These are phyloP conservation scores for Sporothrix humicola DNA, from an alignment of 2,329 filamentous ascomycete species.

Conservation along the genomic window DNA sequence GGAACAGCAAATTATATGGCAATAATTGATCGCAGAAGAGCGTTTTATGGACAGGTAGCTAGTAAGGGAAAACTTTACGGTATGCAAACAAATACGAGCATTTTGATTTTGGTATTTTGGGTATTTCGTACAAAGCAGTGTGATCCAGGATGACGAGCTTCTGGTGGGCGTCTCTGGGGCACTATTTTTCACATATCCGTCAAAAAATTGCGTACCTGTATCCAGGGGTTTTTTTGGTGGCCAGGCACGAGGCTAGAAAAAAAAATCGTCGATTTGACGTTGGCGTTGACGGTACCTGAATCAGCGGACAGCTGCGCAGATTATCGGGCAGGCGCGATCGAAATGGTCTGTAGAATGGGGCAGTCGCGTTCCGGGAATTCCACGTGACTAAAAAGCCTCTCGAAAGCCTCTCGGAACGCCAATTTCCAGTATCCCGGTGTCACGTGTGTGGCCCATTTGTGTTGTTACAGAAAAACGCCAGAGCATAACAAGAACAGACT, in stretches of 20 bases:
- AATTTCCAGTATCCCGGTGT: constrained; percentile 16
- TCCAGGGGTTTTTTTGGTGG: not conserved
- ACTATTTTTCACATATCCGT: not conserved
- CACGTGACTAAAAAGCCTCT: constrained; percentile 22
- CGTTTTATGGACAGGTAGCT: not conserved
- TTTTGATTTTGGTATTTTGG: not conserved
- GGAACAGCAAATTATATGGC: not conserved
- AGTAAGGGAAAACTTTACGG: not conserved
- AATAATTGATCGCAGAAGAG: not conserved
- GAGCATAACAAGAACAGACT: not conserved
- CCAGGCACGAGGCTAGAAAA: not conserved
- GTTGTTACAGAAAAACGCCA: too few relatives aligned
- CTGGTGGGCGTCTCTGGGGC: too few relatives aligned
- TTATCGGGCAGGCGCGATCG: constrained; percentile 18
- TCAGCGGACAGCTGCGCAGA: not conserved
- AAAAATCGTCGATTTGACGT: too few relatives aligned
- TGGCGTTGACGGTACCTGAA: not conserved
- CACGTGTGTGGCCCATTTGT: not conserved
- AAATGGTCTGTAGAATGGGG: not conserved
- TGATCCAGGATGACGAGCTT: too few relatives aligned
- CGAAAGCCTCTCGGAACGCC: not conserved
- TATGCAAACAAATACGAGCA: not conserved
- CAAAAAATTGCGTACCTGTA: not conserved
- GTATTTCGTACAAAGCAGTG: not conserved
- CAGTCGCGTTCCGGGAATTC: not conserved